These are phyloP conservation scores for Macadamia integrifolia DNA, from an alignment of 164 flowering plant species.

Conservation along the genomic window DNA sequence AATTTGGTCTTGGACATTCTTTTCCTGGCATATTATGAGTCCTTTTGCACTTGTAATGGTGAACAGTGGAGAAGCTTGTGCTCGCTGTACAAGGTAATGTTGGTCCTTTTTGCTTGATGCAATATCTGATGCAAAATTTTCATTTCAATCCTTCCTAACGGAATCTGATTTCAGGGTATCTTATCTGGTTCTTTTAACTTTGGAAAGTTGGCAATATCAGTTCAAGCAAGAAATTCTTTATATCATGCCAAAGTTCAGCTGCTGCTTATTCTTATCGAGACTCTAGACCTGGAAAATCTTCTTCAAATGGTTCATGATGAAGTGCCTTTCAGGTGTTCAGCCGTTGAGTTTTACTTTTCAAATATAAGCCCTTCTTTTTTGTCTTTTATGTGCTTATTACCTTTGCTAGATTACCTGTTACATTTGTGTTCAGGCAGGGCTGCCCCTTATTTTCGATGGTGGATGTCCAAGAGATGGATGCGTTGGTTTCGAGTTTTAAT, in stretches of 20 bases:
- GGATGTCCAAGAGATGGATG: constrained; percentile 83
- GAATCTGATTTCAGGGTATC: constrained; percentile 46
- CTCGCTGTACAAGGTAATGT: constrained; percentile 62
- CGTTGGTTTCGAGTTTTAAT: constrained; percentile 51
- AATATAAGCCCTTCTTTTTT: neutral
- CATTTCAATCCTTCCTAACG: constrained; percentile 9
- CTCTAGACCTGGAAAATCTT: constrained; percentile 75
- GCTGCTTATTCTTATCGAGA: constrained; percentile 76
- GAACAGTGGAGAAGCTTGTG: constrained; percentile 74
- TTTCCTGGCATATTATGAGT: constrained; percentile 80
- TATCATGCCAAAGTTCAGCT: constrained; percentile 72
- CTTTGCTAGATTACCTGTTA: neutral
- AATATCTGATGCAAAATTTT: neutral
- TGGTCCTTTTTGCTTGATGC: constrained; percentile 2
- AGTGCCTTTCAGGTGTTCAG: constrained; percentile 63
- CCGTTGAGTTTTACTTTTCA: neutral
- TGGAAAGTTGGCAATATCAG: constrained; percentile 57
- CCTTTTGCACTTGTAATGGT: constrained; percentile 55
- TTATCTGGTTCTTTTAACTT: constrained; percentile 52
- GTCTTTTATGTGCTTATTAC: neutral
- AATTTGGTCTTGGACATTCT: constrained; percentile 79
- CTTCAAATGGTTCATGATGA: constrained; percentile 84
- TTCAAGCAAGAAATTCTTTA: constrained; percentile 51
- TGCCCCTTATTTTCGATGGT: constrained; percentile 38
- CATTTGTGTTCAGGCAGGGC: constrained; percentile 48